A percentile compares a stretch with the other conserved stretches of the same genome.
These are phyloP conservation scores for Pichia nakasei DNA, from an alignment of 805 yeast species.

Conservation along the genomic window DNA sequence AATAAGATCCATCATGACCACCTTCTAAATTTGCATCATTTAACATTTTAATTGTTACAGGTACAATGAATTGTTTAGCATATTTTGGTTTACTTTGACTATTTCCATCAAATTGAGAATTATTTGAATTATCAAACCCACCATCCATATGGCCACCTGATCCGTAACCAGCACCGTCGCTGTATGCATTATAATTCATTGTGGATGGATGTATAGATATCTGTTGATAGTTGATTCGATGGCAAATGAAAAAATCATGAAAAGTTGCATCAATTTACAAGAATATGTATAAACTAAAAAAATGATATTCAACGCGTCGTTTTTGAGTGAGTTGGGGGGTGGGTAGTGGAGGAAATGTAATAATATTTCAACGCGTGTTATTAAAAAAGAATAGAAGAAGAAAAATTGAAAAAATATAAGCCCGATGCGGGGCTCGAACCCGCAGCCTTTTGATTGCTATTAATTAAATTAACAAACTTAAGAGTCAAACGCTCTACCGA, in stretches of 20 bases:
- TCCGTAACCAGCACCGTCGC: conserved; percentile 31
- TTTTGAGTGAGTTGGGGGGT: no score
- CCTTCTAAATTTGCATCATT: conserved; percentile 46
- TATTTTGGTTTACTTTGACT: conserved; percentile 11
- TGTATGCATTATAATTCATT: conserved; percentile 30
- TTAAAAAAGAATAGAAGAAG: neutral
- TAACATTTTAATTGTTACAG: conserved; percentile 70
- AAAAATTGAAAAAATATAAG: neutral
- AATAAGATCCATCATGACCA: conserved; percentile 62
- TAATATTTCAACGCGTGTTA: no score
- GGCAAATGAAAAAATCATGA: no score
- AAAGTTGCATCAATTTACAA: no score
- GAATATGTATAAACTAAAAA: no score
- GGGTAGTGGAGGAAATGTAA: no score
- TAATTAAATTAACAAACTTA: neutral
- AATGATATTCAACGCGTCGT: neutral
- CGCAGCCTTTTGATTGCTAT: conserved; percentile 3
- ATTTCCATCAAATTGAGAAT: neutral
- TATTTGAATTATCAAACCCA: conserved; percentile 18
- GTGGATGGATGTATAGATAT: no score
- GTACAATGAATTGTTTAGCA: conserved; percentile 35
- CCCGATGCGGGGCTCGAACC: conserved; percentile 5
- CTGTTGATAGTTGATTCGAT: no score
- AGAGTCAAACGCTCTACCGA: conserved; percentile 8
- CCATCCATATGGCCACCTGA: conserved; percentile 19